phyloP scores from a whole-genome alignment of 2,329 filamentous ascomycete species.

The Raffaelea deltoideospora region DNA sequence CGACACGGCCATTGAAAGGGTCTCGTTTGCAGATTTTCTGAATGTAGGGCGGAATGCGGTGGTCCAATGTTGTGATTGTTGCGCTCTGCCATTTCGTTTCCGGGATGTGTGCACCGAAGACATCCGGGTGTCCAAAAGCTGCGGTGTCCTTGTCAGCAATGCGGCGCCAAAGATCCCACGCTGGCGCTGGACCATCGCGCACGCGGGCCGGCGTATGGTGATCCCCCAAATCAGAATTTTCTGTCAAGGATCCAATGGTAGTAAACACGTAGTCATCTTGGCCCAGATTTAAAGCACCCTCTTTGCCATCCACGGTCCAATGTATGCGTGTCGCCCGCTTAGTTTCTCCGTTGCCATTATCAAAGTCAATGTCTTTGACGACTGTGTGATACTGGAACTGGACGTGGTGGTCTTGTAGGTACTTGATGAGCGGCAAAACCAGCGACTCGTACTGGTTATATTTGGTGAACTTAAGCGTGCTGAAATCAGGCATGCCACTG shows the following conservation, averaged over 20 bases:
- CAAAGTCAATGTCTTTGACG: constrained; percentile 12
- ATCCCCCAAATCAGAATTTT: constrained; percentile 18
- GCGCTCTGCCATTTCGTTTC: constrained; percentile 24
- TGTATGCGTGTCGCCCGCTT: constrained; percentile 14
- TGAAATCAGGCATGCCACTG: constrained; percentile 16
- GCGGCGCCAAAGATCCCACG: constrained; percentile 25
- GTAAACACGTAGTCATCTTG: constrained; percentile 22
- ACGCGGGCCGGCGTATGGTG: constrained; percentile 15
- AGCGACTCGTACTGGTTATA: constrained; percentile 22
- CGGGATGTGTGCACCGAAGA: constrained; percentile 20
- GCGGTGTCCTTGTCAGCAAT: constrained; percentile 18
- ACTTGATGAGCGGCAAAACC: constrained; percentile 16
- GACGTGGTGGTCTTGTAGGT: constrained; percentile 16
- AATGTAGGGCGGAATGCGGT: constrained; percentile 16
- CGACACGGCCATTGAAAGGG: constrained; percentile 16
- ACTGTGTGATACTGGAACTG: constrained; percentile 14
- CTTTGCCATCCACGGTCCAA: constrained; percentile 9
- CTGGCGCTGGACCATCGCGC: constrained; percentile 18
- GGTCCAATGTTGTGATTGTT: constrained; percentile 21
- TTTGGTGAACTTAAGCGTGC: constrained; percentile 16
- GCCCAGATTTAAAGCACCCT: constrained; percentile 11
- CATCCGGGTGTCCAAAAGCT: constrained; percentile 22
- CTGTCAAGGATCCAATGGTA: constrained; percentile 22
- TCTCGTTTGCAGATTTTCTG: constrained; percentile 14
- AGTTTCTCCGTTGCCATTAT: constrained; percentile 1